Evolutionary conservation across 495 filamentous ascomycete genomes (phyloP), one percentile per base, ranked within the genome.

Genomic region (Trichoderma virens): DNA sequence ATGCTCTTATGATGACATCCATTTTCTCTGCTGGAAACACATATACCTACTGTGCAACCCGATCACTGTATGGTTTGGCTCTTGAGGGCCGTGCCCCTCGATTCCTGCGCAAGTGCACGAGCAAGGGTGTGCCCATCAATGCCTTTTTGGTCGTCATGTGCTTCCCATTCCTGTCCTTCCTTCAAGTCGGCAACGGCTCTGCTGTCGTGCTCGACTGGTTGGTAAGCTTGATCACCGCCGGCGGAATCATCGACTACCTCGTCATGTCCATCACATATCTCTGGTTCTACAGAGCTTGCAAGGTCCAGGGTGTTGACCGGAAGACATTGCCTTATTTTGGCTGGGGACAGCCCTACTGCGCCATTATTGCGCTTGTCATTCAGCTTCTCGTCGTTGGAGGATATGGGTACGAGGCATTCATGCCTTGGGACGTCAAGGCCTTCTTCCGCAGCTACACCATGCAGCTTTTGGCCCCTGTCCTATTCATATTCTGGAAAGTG

Each of bases 1-100:
- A 90, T 70, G 86, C 85, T 7, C 74, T 89, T 63, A 72, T 90
- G 66, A 20, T 90, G 5, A 84, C 81, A 1, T 80, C 82, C 31
- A 83, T 83, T 4, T 88, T 89, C 73, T 88, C 85, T 34, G 86
- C 88, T 2, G 88, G 88, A 3, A 90, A 90, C 72, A 86, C 86
- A 38, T 89, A 88, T 69, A 81, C 86, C 35, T 91, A 90, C 71
- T 87, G 83, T 67, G 84, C 86, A 9, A 86, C 82, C 38, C 81
- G 88, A n/a, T 81, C 79, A 65, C 72, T 91, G 20, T 89, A 86
- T 67, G 86, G 86, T 18, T 77, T 91, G 43, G 82, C 85, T 4
- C 70, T 85, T 51, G 83, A 76, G 60, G 73, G 75, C 25, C 73
- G 70, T 14, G 87, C 87, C 0, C 87, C 87, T 0, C 78, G 70